Evolutionary conservation across 2,329 filamentous ascomycete genomes (phyloP).

Genomic region (Blumeria graminis): DNA sequence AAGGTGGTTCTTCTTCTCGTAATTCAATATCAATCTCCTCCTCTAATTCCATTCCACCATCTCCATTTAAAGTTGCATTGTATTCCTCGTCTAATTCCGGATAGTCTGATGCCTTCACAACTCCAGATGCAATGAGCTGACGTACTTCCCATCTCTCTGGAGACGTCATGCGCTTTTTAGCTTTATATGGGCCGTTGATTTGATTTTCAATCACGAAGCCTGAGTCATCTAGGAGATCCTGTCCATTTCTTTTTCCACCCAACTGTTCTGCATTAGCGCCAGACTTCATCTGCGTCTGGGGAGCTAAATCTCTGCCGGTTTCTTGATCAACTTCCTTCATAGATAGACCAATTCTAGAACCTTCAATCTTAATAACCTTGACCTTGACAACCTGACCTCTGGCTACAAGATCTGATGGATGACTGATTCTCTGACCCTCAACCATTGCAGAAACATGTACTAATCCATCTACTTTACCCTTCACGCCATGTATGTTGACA

Average conservation of each 20-base stretch:
- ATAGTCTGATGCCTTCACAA: slow-evolving; percentile 78
- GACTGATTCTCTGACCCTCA: slow-evolving; percentile 65
- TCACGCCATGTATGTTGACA: slow-evolving; percentile 71
- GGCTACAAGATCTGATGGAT: slow-evolving; percentile 69
- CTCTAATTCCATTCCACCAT: slow-evolving; percentile 74
- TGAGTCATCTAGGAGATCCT: slow-evolving; percentile 23
- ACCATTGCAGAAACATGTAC: slow-evolving; percentile 83
- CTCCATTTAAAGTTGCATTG: slow-evolving; percentile 62
- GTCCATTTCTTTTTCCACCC: slow-evolving; percentile 38
- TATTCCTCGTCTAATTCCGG: slow-evolving; percentile 90
- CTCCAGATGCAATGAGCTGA: slow-evolving; percentile 85
- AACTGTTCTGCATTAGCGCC: slow-evolving; percentile 76
- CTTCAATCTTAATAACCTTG: slow-evolving; percentile 74
- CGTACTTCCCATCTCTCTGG: slow-evolving; percentile 95
- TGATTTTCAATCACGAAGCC: slow-evolving; percentile 41
- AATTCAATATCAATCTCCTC: slow-evolving; percentile 96
- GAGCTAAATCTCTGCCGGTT: slow-evolving; percentile 61
- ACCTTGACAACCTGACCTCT: slow-evolving; percentile 71
- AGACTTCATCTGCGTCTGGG: slow-evolving; percentile 54
- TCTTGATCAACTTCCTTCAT: slow-evolving; percentile 96
- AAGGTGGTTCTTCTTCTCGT: slow-evolving; percentile 85
- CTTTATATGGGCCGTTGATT: slow-evolving; percentile 26
- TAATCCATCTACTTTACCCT: slow-evolving; percentile 72
- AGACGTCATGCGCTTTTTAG: slow-evolving; percentile 84
- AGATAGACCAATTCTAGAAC: slow-evolving; percentile 58